Base-by-base conservation (phyloP, 129 eudicot species). In the Ambrosia artemisiifolia region DNA sequence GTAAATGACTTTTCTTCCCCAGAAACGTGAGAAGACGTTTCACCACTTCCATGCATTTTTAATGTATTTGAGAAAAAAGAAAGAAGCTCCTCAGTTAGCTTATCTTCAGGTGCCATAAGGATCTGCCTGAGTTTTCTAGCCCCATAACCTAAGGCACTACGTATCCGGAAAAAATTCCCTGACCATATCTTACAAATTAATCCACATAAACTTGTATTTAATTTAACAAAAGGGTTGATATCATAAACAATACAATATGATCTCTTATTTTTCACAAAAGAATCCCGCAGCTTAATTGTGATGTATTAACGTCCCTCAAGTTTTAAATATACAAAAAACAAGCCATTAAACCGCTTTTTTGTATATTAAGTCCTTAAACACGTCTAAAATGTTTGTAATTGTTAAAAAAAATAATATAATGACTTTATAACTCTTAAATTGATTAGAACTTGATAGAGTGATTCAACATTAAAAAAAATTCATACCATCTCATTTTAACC, bases 131-230 rank as follows among this genome's bases (percentile, higher is more conserved):
- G 99, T 65, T 91, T 86, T 34, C 84, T 73, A 49, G 99, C 99
- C 63, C 99, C 99, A 13, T 70, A 95, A 32, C 84, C 38, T 69
- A 95, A 86, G 57, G 99, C 99, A 38, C 99, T 95, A 30, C 92
- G 83, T 63, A 95, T 90, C 5, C 99, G 89, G 72, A 79, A 95
- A 79, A 86, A 95, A 59, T 88, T 95, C 66, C 97, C 99, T 95
- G 74, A 32, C 16, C 56, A 70, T 47, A 76, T 13, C 28, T 42
- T 3, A 65, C 18, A 57, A 62, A 35, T 44, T 35, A 44, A 46
- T 35, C 8, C 7, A 76, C 24, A 54, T 40, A 56, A 35, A 19
- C 42, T 46, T 48, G 70, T 16, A 34, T 70, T 24, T 24, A 24
- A n/a, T n/a, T 54, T 20, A 54, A 70, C 36, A 54, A 17, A 72